Percentiles rank a stretch among this genome's conserved stretches.
phyloP scores from a whole-genome alignment of 306 rosid genomes.

The Ormosia emarginata region DNA sequence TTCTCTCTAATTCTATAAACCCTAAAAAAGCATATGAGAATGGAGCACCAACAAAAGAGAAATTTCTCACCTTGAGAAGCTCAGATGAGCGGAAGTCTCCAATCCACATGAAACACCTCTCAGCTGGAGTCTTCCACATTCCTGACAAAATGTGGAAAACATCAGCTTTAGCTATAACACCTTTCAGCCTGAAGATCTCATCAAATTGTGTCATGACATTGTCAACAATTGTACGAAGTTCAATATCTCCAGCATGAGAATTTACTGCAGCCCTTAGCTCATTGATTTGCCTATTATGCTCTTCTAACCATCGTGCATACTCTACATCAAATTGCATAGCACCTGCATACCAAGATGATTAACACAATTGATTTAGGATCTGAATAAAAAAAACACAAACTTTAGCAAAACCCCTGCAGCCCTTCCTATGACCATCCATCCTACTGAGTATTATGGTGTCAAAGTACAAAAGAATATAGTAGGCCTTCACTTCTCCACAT shows the following conservation, averaged over 20 bases:
- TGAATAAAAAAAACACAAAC: not conserved
- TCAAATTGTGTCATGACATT: slow-evolving; percentile 77
- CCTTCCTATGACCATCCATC: not conserved
- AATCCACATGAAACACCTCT: slow-evolving; percentile 98
- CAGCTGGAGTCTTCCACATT: slow-evolving; percentile 99
- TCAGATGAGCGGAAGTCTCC: slow-evolving; percentile 98
- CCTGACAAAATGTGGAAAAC: slow-evolving; percentile 95
- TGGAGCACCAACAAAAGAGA: not conserved
- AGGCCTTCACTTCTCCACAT: not conserved
- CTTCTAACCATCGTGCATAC: slow-evolving; percentile 91
- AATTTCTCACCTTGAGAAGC: slow-evolving; percentile 72
- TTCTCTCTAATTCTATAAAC: no score
- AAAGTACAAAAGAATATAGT: not conserved
- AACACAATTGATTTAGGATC: slow-evolving; percentile 3
- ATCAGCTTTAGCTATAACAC: slow-evolving; percentile 87
- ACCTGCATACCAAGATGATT: slow-evolving; percentile 48
- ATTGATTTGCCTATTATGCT: slow-evolving; percentile 76
- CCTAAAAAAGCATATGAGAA: not conserved
- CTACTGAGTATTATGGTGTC: not conserved
- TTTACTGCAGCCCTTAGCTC: slow-evolving; percentile 98
- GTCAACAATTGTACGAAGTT: slow-evolving; percentile 85
- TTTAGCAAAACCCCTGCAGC: not conserved
- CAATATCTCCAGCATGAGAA: slow-evolving; percentile 93
- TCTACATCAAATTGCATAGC: slow-evolving; percentile 91
- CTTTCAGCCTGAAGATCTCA: slow-evolving; percentile 85